Evolutionary conservation across 306 rosid species (phyloP), one percentile per base, ranked within the genome.

Genomic region (Abrus pulchellus): DNA sequence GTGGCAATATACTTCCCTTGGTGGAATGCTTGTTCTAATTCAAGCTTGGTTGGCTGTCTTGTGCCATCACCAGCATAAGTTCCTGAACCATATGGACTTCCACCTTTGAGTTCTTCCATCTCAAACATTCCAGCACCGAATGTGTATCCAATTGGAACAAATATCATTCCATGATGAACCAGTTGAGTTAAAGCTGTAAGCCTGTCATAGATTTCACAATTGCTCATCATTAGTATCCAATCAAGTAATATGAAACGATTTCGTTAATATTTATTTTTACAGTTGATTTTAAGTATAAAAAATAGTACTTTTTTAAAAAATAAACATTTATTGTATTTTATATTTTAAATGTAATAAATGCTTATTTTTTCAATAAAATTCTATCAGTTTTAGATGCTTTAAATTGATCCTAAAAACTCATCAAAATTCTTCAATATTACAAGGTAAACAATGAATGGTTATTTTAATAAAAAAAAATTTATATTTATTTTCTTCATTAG

Each of bases 21-120:
- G 84, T 92, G 89, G 84, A 90, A 89, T 41, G 97, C 97, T 84
- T 87, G 93, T 69, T 86, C 89, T 83, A 92, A 76, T 88, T 90
- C 97, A 29, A 92, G 93, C 74, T 80, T 76, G 4, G 93, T 50
- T 85, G 97, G 97, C 48, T 90, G 88, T 67, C 97, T 89, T 6
- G 94, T 84, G 11, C 94, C 97, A 76, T 92, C 97, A 63, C 94
- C 94, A 5, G 92, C 93, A 54, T 34, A 90, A 33, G 93, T 90
- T 82, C 97, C 97, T 1, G 94, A 90, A 78, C 97, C 94, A n/a
- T 92, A 90, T 2, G 97, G 97, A 72, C 93, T 92, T 80, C 97
- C 97, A 14, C 97, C 94, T 67, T 92, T 92, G 27, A 90, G 82
- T 6, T 82, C 49, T 57, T 89, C 92, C 97, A 90, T 92, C 86